phyloP scores from a whole-genome alignment of 495 filamentous ascomycete genomes.

The Aspergillus olivimuriae region DNA sequence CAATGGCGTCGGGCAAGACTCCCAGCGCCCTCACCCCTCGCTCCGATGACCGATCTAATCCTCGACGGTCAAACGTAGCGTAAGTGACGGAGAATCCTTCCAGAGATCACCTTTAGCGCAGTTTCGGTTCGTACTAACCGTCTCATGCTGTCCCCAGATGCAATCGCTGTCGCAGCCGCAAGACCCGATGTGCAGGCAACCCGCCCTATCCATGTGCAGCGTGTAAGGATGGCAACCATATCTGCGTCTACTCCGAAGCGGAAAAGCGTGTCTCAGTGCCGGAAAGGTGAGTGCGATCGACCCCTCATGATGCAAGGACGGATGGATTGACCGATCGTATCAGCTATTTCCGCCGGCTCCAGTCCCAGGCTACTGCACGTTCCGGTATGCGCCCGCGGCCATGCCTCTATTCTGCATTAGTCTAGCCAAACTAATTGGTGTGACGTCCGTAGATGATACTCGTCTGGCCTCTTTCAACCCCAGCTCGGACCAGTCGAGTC shows the following conservation, averaged over 20 bases:
- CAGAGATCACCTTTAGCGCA: not conserved
- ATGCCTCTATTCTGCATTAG: no score
- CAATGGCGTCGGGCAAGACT: constrained; percentile 26
- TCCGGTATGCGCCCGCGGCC: no score
- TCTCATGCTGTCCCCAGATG: constrained; percentile 17
- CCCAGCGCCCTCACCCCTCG: constrained; percentile 10
- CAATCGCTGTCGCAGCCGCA: constrained; percentile 32
- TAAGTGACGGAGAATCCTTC: constrained; percentile 17
- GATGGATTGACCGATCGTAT: not conserved
- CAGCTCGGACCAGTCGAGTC: constrained; percentile 6
- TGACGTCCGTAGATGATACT: no score
- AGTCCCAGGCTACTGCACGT: constrained; percentile 17
- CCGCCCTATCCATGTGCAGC: constrained; percentile 30
- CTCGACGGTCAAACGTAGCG: constrained; percentile 29
- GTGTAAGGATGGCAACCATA: constrained; percentile 25
- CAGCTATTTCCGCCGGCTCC: constrained; percentile 29
- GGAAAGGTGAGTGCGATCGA: constrained; percentile 21
- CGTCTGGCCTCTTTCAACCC: no score
- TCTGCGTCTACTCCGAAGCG: constrained; percentile 32
- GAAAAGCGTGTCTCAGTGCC: constrained; percentile 32
- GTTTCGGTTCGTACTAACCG: not conserved
- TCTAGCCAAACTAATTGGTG: no score
- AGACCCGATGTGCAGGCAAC: constrained; percentile 31
- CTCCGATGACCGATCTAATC: constrained; percentile 14
- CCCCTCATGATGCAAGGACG: not conserved